Conservation (phyloP, 163 green algal genomes). For the Coccomyxa subellipsoidea region DNA sequence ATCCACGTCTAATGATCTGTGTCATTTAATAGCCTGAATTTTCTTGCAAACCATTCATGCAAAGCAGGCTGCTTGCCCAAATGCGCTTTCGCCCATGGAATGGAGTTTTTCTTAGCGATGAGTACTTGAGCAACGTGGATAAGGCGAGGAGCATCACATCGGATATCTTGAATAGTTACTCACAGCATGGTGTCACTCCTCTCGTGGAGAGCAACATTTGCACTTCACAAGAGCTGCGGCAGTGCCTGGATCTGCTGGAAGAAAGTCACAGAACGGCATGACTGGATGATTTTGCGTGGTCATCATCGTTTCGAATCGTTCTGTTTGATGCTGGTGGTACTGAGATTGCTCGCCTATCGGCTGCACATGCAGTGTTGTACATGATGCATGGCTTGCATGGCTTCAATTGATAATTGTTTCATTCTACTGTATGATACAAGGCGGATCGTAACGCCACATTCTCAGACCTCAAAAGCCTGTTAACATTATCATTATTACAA, state of each 20-base stretch:
- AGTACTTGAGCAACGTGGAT: constrained; percentile 48
- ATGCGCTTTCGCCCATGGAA: constrained; percentile 58
- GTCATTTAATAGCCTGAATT: neutral
- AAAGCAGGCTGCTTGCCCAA: constrained; percentile 44
- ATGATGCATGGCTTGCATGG: too few species aligned
- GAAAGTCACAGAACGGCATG: neutral
- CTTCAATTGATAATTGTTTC: too few species aligned
- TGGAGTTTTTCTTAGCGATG: constrained; percentile 49
- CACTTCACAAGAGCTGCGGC: constrained; percentile 23
- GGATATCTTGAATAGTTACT: constrained; percentile 36
- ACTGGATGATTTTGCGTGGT: too few species aligned
- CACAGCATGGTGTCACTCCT: constrained; percentile 30
- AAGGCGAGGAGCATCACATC: constrained; percentile 36
- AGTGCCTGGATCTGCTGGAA: neutral
- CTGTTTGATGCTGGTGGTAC: too few species aligned
- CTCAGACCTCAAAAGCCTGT: too few species aligned
- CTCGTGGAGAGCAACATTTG: constrained; percentile 46
- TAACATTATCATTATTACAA: too few species aligned
- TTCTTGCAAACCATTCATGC: neutral
- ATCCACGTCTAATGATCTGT: neutral
- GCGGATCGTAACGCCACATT: too few species aligned
- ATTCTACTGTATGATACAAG: too few species aligned
- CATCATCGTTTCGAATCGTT: too few species aligned
- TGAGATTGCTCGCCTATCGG: neutral
- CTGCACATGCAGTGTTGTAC: neutral